These are phyloP conservation scores for Scheffersomyces illinoinensis DNA, from an alignment of 1,139 yeast genomes.

Conservation along the genomic window DNA sequence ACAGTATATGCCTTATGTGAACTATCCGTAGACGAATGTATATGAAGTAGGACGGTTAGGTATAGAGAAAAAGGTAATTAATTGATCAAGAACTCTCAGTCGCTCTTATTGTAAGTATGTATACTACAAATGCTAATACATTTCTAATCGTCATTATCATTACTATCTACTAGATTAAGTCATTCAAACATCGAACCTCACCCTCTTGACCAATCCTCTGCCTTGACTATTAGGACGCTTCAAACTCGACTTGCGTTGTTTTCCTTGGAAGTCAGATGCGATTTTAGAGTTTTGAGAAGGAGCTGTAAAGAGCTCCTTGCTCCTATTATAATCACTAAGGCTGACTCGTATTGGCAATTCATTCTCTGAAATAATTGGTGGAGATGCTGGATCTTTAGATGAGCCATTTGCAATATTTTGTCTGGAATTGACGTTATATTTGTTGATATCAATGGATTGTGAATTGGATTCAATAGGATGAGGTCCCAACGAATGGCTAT, in stretches of 20 bases:
- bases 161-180: background rate
- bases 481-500: background rate
- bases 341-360: background rate
- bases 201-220: slow-evolving; percentile 21
- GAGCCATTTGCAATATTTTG: background rate
- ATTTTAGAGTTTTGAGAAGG: background rate
- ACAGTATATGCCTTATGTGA: background rate
- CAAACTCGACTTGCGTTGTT: slow-evolving; percentile 14
- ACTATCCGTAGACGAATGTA: background rate
- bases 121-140: background rate
- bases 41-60: background rate
- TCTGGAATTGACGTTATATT: background rate
- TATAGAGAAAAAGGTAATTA: too few species aligned
- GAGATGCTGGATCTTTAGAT: background rate
- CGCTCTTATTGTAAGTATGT: background rate
- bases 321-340: background rate
- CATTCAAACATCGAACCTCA: slow-evolving; percentile 24
- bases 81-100: too few species aligned
- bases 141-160: background rate
- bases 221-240: slow-evolving; percentile 16
- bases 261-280: background rate
- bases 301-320: background rate
- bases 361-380: background rate
- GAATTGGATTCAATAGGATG: background rate
- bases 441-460: background rate